Evolutionary conservation across 2,329 filamentous ascomycete species (phyloP).

Genomic region (Trichoderma afroharzianum): DNA sequence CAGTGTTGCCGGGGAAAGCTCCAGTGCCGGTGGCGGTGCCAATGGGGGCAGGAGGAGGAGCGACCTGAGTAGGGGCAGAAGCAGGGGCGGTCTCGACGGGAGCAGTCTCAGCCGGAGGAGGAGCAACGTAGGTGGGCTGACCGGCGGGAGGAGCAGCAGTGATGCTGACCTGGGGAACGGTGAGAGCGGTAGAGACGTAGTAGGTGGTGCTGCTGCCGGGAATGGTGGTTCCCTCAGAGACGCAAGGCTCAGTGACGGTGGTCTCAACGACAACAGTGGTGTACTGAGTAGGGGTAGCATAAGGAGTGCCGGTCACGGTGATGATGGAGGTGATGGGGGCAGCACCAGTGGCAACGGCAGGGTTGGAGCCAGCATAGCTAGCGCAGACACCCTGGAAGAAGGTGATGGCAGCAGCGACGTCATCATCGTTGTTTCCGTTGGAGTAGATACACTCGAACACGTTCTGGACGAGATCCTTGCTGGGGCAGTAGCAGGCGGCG

Average conservation of each 20-base stretch:
- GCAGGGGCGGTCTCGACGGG: not conserved
- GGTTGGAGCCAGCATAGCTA: conserved; percentile 68
- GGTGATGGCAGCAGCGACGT: conserved; percentile 67
- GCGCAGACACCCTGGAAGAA: conserved; percentile 94
- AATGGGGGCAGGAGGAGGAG: conserved; percentile 26
- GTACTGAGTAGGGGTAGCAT: conserved; percentile 42
- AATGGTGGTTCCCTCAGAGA: conserved; percentile 46
- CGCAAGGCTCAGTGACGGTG: conserved; percentile 49
- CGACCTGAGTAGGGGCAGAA: conserved; percentile 21
- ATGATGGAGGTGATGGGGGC: conserved; percentile 61
- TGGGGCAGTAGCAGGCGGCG: conserved; percentile 80
- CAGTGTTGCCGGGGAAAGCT: conserved; percentile 33
- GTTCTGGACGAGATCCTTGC: conserved; percentile 68
- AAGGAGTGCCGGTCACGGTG: conserved; percentile 49
- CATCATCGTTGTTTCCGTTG: conserved; percentile 63
- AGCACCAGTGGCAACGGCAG: conserved; percentile 76
- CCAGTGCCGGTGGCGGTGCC: conserved; percentile 33
- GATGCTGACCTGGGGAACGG: conserved; percentile 53
- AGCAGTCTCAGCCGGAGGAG: not conserved
- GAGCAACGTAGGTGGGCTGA: conserved; percentile 39
- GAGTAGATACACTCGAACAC: conserved; percentile 80
- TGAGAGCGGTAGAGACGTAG: conserved; percentile 49
- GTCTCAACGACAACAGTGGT: conserved; percentile 50
- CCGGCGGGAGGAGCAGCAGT: conserved; percentile 23
- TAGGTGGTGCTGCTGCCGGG: conserved; percentile 44